Percentiles rank a stretch among this genome's conserved stretches.
Evolutionary conservation across 179 eudicot species (phyloP).

Genomic region (Heliamphora pulchella): DNA sequence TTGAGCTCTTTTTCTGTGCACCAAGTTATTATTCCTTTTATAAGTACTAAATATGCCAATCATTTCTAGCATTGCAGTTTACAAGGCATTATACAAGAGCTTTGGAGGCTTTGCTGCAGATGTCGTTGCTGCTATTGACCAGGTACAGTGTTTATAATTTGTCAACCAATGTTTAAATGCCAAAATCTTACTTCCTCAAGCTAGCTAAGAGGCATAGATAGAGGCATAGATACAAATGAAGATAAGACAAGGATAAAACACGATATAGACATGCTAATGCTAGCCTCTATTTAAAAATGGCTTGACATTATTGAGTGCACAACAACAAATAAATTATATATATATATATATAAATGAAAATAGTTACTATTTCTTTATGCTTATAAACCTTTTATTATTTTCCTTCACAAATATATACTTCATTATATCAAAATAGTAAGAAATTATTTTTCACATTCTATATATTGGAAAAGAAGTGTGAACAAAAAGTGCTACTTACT

Average conservation of each 20-base stretch:
- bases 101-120: slow-evolving; percentile 84
- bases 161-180: not conserved
- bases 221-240: too few species aligned
- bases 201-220: not conserved
- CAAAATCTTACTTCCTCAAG: not conserved
- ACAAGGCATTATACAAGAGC: slow-evolving; percentile 74
- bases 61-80: slow-evolving; percentile 55
- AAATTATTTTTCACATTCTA: not conserved
- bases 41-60: slow-evolving; percentile 12
- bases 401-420: too few species aligned
- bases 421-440: not conserved
- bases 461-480: not conserved
- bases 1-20: not conserved
- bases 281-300: too few species aligned
- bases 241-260: too few species aligned
- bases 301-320: too few species aligned
- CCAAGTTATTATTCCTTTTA: not conserved
- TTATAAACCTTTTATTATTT: too few species aligned
- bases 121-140: slow-evolving; percentile 81
- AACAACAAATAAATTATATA: too few species aligned
- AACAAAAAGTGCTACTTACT: not conserved
- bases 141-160: slow-evolving; percentile 34
- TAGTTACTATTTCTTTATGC: too few species aligned
- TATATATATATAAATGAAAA: too few species aligned
- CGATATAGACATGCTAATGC: too few species aligned